Percentiles rank a stretch among this genome's conserved stretches.
Conservation (phyloP, 345 rosid species). For the Anacardium occidentale region DNA sequence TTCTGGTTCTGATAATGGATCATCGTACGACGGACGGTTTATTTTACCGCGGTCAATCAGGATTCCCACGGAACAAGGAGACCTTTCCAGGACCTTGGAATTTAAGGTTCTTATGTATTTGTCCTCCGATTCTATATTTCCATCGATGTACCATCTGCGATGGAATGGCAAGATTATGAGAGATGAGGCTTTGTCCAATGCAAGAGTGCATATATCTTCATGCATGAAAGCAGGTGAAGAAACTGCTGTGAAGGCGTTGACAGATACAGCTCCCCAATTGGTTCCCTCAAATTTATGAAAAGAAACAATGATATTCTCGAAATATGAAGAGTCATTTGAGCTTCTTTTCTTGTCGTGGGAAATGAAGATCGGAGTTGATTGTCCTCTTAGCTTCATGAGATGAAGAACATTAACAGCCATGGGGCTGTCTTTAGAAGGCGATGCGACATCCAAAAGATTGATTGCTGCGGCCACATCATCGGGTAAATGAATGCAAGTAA, state of each 20-base stretch:
- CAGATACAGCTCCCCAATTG: constrained; percentile 8
- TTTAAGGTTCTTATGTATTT: constrained; percentile 35
- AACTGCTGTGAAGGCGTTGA: constrained; percentile 28
- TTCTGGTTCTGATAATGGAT: neutral
- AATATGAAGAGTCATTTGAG: constrained; percentile 18
- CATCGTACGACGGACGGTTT: neutral
- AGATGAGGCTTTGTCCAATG: constrained; percentile 43
- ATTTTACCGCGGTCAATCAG: constrained; percentile 31
- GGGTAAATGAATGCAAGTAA: constrained; percentile 52
- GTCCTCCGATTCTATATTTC: constrained; percentile 31
- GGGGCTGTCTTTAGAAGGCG: constrained; percentile 36
- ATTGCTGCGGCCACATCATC: constrained; percentile 39
- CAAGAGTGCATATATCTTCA: constrained; percentile 56
- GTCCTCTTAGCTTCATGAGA: constrained; percentile 51
- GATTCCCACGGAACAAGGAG: constrained; percentile 67
- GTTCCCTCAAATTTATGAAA: constrained; percentile 18
- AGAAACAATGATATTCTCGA: constrained; percentile 40
- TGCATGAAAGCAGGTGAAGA: constrained; percentile 48
- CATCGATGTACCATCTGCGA: constrained; percentile 42
- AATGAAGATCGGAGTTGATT: constrained; percentile 45
- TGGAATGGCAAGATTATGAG: constrained; percentile 63
- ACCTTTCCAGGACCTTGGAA: constrained; percentile 40
- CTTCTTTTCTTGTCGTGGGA: constrained; percentile 43
- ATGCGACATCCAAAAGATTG: constrained; percentile 34
- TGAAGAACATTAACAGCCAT: constrained; percentile 47